These are phyloP conservation scores for Dothideomycetidae sp. DNA, from an alignment of 2,329 filamentous ascomycete species.

Conservation along the genomic window DNA sequence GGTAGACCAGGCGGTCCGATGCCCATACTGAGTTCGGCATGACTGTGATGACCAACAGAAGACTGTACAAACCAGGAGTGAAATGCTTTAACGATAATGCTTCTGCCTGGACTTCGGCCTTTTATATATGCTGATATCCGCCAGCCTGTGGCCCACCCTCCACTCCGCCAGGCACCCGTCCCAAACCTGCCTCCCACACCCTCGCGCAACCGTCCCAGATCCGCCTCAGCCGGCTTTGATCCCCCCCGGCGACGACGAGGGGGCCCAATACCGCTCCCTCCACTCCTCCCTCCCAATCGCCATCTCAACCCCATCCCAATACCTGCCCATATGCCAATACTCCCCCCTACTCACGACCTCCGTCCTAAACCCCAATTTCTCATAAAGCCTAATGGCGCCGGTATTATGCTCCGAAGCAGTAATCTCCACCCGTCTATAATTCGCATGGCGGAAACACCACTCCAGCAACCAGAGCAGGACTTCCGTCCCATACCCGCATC, in stretches of 20 bases:
- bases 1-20: neutral
- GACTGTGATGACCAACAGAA: no score
- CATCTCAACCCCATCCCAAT: conserved; percentile 19
- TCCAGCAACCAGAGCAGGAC: conserved; percentile 34
- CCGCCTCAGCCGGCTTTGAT: no score
- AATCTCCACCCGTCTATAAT: conserved; percentile 33
- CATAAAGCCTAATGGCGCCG: conserved; percentile 30
- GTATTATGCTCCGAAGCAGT: conserved; percentile 30
- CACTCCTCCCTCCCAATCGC: conserved; percentile 30
- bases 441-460: conserved; percentile 33
- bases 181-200: no score
- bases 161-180: no score
- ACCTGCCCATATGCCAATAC: conserved; percentile 31
- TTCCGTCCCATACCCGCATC: conserved; percentile 33
- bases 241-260: no score
- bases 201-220: no score
- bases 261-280: conserved; percentile 14
- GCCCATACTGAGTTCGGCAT: neutral
- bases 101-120: no score
- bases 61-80: no score
- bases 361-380: conserved; percentile 31
- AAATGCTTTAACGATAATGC: no score
- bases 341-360: conserved; percentile 32
- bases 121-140: no score
- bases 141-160: no score